Conservation (phyloP, 352 stramenopile genomes). For the Phytophthora litchii region DNA sequence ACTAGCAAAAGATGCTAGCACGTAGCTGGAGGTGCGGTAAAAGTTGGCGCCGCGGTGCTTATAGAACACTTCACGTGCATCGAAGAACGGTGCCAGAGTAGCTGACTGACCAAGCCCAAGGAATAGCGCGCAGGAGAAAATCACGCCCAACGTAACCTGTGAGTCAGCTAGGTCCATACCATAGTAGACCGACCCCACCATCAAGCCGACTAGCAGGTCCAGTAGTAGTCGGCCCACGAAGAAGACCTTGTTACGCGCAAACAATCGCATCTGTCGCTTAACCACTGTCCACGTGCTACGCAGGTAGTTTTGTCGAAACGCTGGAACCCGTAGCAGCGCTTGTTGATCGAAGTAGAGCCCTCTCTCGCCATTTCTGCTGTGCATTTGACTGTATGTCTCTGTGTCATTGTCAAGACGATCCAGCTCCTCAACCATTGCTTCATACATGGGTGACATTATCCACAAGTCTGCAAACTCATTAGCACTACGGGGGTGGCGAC, state of each 20-base stretch:
- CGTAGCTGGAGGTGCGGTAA: constrained; percentile 77
- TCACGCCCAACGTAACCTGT: constrained; percentile 57
- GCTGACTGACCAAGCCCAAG: constrained; percentile 72
- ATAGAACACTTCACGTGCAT: constrained; percentile 74
- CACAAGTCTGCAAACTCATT: constrained; percentile 52
- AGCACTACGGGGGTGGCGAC: constrained; percentile 36
- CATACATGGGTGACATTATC: constrained; percentile 49
- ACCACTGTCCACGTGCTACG: constrained; percentile 44
- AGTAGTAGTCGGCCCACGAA: constrained; percentile 40
- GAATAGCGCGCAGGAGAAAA: constrained; percentile 85
- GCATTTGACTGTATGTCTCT: constrained; percentile 22
- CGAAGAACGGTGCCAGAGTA: constrained; percentile 62
- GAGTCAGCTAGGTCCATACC: constrained; percentile 38
- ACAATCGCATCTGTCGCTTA: constrained; percentile 42
- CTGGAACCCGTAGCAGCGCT: constrained; percentile 45
- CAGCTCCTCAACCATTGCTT: constrained; percentile 43
- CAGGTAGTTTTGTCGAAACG: constrained; percentile 42
- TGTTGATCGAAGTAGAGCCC: constrained; percentile 39
- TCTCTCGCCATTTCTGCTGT: constrained; percentile 28
- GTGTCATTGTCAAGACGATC: constrained; percentile 36
- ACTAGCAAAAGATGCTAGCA: constrained; percentile 48
- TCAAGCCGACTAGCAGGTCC: constrained; percentile 43
- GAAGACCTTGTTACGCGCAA: constrained; percentile 46
- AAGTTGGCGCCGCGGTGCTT: constrained; percentile 88
- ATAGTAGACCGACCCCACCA: constrained; percentile 51